Evolutionary conservation across 2,329 filamentous ascomycete species (phyloP), one percentile per base, ranked within the genome.

Genomic region (Aureobasidium sp.): DNA sequence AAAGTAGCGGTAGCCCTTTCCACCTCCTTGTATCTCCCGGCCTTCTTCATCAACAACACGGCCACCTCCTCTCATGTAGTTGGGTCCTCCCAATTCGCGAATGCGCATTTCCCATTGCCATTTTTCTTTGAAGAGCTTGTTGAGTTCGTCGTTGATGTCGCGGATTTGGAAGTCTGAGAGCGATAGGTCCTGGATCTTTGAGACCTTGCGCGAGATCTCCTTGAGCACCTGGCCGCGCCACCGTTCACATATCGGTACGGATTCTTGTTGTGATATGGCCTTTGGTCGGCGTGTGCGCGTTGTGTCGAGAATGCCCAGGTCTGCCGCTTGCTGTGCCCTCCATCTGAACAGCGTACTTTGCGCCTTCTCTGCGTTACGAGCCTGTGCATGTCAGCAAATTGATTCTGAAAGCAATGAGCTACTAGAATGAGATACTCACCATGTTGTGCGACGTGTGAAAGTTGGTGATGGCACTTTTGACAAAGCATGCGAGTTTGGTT

Each of bases 61-160:
- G 27, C 78, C 71, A 0, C 80, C 79, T n/a, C 77, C 80, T 33
- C 91, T 82, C 88, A 94, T 96, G 75, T 97, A 99, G 76, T 97
- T 97, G 33, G 94, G 94, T 2, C 94, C 94, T n/a, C 94, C 94
- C 27, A 97, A 75, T 70, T 96, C 95, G 63, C 92, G 84, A 68
- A 99, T 97, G 77, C 97, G 91, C 68, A 94, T 85, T 80, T 99
- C 94, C 94, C 94, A 99, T 83, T 96, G 92, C 82, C 95, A 91
- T 77, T 99, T 99, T 79, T 99, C 94, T 66, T 91, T 87, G 90
- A 99, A 97, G 65, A 96, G 83, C 78, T 96, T 96, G 81, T 99
- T 99, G 81, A 99, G 96, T 77, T 99, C 94, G 75, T 99, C 94
- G 78, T 99, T 99, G 72, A 99, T 81, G 76, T 99, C 94, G 71